Evolutionary conservation across 116 monocot species (phyloP).

Genomic region (Phalaenopsis hybrid): DNA sequence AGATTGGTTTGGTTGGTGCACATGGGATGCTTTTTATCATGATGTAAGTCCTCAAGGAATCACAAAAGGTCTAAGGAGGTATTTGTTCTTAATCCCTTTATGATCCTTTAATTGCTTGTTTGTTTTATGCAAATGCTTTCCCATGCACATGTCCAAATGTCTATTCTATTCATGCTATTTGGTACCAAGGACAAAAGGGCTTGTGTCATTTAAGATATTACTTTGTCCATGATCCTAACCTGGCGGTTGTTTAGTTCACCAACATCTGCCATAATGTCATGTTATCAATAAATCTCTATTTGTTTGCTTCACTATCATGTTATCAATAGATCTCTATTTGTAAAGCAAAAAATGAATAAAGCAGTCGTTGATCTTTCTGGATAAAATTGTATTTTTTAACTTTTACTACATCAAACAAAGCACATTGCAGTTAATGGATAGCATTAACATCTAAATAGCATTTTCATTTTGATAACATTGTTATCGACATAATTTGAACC

Average conservation of each 20-base stretch:
- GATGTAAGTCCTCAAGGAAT: conserved; percentile 39
- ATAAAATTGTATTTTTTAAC: too few relatives aligned
- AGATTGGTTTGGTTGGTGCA: conserved; percentile 54
- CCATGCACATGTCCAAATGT: background rate
- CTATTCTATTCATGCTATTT: background rate
- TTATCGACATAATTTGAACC: too few relatives aligned
- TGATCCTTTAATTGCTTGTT: background rate
- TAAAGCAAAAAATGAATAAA: too few relatives aligned
- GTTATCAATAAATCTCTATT: background rate
- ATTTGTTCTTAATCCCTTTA: background rate
- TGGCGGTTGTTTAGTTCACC: background rate
- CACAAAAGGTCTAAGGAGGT: conserved; percentile 27
- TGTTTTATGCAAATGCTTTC: background rate
- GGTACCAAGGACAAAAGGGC: background rate
- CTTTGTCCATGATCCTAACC: background rate
- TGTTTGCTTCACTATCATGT: background rate
- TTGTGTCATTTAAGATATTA: background rate
- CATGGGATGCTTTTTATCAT: conserved; percentile 51
- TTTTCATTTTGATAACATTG: too few relatives aligned
- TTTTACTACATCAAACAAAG: too few relatives aligned
- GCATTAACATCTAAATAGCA: too few relatives aligned
- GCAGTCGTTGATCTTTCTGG: too few relatives aligned
- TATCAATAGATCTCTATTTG: background rate
- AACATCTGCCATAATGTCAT: background rate
- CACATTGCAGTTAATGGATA: too few relatives aligned